Percentiles rank a stretch among this genome's conserved stretches.
phyloP scores from a whole-genome alignment of 1,284 basidiomycete genomes.

The Pholiota adiposa region DNA sequence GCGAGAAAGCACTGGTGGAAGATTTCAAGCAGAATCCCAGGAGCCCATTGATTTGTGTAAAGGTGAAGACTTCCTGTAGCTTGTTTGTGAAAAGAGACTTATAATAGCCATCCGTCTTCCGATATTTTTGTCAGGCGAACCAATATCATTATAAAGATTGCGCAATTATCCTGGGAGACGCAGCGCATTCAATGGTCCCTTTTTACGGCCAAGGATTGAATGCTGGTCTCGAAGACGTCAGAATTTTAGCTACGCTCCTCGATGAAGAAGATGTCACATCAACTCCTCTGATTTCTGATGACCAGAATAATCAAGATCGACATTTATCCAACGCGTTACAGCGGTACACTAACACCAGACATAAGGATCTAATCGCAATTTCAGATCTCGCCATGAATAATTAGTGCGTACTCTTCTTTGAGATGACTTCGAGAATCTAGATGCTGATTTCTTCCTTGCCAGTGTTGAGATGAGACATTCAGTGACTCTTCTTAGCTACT shows the following conservation, averaged over 20 bases:
- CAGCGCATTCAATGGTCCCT: slow-evolving; percentile 97
- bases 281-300: slow-evolving; percentile 33
- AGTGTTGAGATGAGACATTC: slow-evolving; percentile 95
- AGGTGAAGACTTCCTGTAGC: slow-evolving; percentile 54
- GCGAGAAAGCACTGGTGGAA: slow-evolving; percentile 74
- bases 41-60: slow-evolving; percentile 89
- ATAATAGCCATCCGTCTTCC: slow-evolving; percentile 30
- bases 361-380: slow-evolving; percentile 91
- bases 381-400: slow-evolving; percentile 92
- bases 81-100: slow-evolving; percentile 17
- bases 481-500: slow-evolving; percentile 84
- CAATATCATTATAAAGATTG: slow-evolving; percentile 93
- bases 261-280: slow-evolving; percentile 67
- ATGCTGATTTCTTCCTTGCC: slow-evolving; percentile 26
- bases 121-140: slow-evolving; percentile 56
- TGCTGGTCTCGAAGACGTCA: slow-evolving; percentile 96
- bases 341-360: slow-evolving; percentile 80
- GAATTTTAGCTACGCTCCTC: slow-evolving; percentile 82
- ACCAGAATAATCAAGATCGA: slow-evolving; percentile 52
- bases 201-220: slow-evolving; percentile 99
- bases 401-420: slow-evolving; percentile 69
- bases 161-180: slow-evolving; percentile 90
- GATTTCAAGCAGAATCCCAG: slow-evolving; percentile 86
- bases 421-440: slow-evolving; percentile 16
- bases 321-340: slow-evolving; percentile 70